phyloP scores from a whole-genome alignment of 2,329 filamentous ascomycete genomes.

The Monosporascus sp. region DNA sequence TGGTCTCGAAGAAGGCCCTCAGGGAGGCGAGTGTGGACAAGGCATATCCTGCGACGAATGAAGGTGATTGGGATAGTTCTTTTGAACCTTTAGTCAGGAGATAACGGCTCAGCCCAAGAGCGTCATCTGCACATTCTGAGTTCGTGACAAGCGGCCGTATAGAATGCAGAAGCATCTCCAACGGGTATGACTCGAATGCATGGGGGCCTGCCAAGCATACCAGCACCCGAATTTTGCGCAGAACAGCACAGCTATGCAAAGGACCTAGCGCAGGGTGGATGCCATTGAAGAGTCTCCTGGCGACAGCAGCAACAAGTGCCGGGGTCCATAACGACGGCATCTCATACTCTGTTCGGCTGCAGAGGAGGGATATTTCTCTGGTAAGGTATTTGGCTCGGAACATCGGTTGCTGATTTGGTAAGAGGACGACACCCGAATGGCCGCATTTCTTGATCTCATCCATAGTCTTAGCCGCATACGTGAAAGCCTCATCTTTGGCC shows the following conservation, averaged over 20 bases:
- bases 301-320: constrained; percentile 65
- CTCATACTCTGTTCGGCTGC: constrained; percentile 63
- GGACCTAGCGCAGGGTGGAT: constrained; percentile 81
- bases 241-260: constrained; percentile 76
- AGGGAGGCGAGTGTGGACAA: constrained; percentile 76
- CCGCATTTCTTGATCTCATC: constrained; percentile 63
- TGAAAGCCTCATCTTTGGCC: constrained; percentile 50
- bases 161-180: constrained; percentile 85
- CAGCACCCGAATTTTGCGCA: constrained; percentile 79
- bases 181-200: constrained; percentile 71
- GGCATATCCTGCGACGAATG: constrained; percentile 75
- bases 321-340: constrained; percentile 67
- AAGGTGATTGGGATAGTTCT: constrained; percentile 61
- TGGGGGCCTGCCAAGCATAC: constrained; percentile 70
- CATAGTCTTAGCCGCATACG: constrained; percentile 58
- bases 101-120: constrained; percentile 80
- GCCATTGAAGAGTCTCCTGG: constrained; percentile 71
- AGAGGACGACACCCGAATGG: constrained; percentile 59
- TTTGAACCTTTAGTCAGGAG: constrained; percentile 62
- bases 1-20: constrained; percentile 66
- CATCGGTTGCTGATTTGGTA: constrained; percentile 77
- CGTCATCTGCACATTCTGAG: constrained; percentile 83
- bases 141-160: constrained; percentile 75
- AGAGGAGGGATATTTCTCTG: constrained; percentile 73
- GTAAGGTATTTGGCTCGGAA: constrained; percentile 76